phyloP scores from a whole-genome alignment of 2,329 filamentous ascomycete species.

The Lachnellula suecica region DNA sequence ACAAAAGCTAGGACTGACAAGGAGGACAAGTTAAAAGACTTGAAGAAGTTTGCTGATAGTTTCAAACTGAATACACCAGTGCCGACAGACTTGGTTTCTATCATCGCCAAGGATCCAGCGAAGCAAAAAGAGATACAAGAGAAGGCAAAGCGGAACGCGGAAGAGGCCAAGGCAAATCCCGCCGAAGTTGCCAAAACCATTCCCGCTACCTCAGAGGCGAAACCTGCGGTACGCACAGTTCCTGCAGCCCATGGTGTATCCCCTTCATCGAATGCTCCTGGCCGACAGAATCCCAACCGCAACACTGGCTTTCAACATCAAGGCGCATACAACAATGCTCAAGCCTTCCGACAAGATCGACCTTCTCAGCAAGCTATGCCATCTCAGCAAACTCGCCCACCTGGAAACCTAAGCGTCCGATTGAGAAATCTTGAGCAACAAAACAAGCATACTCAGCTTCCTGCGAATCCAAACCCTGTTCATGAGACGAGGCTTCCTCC shows the following conservation, averaged over 20 bases:
- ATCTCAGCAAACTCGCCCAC: conserved; percentile 16
- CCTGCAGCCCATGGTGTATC: conserved; percentile 46
- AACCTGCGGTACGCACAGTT: conserved; percentile 34
- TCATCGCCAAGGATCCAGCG: conserved; percentile 92
- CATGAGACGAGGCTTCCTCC: conserved; percentile 70
- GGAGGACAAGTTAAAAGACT: conserved; percentile 86
- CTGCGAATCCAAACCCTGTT: conserved; percentile 21
- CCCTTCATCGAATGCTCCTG: conserved; percentile 22
- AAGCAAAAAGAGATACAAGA: conserved; percentile 94
- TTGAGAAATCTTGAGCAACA: conserved; percentile 29
- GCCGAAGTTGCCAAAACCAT: conserved; percentile 42
- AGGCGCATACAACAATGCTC: conserved; percentile 37
- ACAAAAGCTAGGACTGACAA: conserved; percentile 72
- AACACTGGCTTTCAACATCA: conserved; percentile 43
- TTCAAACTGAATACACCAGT: conserved; percentile 96
- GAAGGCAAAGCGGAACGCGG: conserved; percentile 76
- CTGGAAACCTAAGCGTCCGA: conserved; percentile 25
- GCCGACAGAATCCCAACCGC: conserved; percentile 30
- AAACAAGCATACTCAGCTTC: conserved; percentile 22
- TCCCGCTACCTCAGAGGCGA: conserved; percentile 47
- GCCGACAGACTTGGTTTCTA: conserved; percentile 86
- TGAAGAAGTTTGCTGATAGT: conserved; percentile 90
- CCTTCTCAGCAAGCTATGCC: conserved; percentile 23
- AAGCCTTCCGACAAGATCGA: conserved; percentile 33
- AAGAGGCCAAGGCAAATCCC: conserved; percentile 52